Evolutionary conservation across 192 early-diverging fungal species (phyloP), one percentile per base, ranked within the genome.

Genomic region (Gamsiella multidivaricata): DNA sequence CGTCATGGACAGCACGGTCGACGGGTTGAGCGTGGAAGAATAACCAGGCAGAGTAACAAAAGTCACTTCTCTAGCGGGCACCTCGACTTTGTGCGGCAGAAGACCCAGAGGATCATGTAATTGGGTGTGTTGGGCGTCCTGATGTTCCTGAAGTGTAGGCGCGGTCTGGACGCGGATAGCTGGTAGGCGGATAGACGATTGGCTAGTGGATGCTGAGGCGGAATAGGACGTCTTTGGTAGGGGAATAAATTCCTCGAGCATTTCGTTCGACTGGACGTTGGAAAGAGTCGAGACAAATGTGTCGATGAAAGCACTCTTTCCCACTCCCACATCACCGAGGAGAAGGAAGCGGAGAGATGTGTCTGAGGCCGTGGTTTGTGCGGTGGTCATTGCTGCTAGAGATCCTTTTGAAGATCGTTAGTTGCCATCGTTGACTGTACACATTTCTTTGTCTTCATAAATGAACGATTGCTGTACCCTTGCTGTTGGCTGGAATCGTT

Each of bases 41-140:
- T 78, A 78, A 8, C 74, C 74, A 23, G 74, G 74, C 1, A 78
- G 29, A 18, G 59, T 78, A 23, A 68, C 66, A 43, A 78, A 78
- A 4, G 59, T 42, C 45, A 78, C 57, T 3, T 78, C 74, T 9
- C 74, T 45, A 14, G 65, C 59, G 5, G 74, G 74, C 0, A 45
- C 49, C 15, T 41, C 17, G 14, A 64, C 36, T 18, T 41, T 63
- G 26, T 54, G 74, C 22, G 74, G 74, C 14, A 78, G 18, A 15
- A 78, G 54, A 22, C 61, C 61, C 12, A 78, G 45, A 1, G 65
- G 74, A 26, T 78, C 74, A 10, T 43, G 23, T 37, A 45, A 23
- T 33, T 29, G 41, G 3, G 55, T 47, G 10, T 20, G 18, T 22
- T 34, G 7, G 46, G 14, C 31, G 17, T 60, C 57, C 39, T 25